phyloP scores from a whole-genome alignment of 768 basidiomycete species.

The Rossbeevera mucosa region DNA sequence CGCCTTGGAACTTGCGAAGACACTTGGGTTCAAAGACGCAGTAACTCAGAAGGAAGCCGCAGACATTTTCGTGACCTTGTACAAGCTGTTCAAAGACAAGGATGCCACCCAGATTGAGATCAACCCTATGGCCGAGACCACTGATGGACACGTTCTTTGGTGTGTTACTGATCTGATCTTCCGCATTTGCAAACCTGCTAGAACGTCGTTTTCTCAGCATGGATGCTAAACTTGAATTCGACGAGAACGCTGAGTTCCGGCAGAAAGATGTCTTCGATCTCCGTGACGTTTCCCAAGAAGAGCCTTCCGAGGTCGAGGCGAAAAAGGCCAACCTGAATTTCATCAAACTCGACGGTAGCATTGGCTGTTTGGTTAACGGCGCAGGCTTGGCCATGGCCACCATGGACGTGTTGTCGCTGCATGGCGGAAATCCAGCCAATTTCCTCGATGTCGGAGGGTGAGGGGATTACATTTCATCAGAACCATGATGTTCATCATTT shows the following conservation, averaged over 20 bases:
- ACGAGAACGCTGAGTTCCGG: slow-evolving; percentile 98
- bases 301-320: slow-evolving; percentile 95
- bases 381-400: slow-evolving; percentile 99
- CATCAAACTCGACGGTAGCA: slow-evolving; percentile 96
- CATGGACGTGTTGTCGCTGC: slow-evolving; percentile 97
- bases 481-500: background rate
- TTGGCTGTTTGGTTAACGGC: slow-evolving; percentile 97
- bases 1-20: slow-evolving; percentile 77
- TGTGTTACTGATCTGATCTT: slow-evolving; percentile 35
- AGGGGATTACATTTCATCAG: slow-evolving; percentile 12
- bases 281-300: slow-evolving; percentile 92
- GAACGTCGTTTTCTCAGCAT: slow-evolving; percentile 52
- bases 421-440: slow-evolving; percentile 96
- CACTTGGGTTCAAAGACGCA: slow-evolving; percentile 81
- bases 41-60: slow-evolving; percentile 79
- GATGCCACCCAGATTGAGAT: slow-evolving; percentile 99
- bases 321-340: slow-evolving; percentile 96
- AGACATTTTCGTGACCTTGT: slow-evolving; percentile 88
- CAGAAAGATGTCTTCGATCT: slow-evolving; percentile 86
- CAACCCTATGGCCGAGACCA: slow-evolving; percentile 92
- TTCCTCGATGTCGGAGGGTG: slow-evolving; percentile 98
- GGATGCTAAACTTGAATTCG: slow-evolving; percentile 99
- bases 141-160: slow-evolving; percentile 92
- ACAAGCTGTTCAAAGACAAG: slow-evolving; percentile 97
- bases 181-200: background rate